Base-by-base conservation (phyloP, 1,284 basidiomycete genomes). In the Mycosarcoma maydis region DNA sequence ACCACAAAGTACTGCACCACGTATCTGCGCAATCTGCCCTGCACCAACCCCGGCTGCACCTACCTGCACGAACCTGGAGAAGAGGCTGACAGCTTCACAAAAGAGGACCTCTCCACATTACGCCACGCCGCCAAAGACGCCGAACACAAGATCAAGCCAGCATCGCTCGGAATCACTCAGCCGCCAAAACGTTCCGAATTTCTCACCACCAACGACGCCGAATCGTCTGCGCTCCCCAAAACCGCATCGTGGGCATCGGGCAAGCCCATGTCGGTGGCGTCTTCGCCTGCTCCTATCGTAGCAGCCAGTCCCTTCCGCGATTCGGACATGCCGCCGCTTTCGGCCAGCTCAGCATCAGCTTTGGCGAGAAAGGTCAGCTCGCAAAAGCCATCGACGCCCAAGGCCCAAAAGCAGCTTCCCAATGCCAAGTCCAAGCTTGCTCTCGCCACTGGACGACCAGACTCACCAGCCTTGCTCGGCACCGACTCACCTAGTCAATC, bases 1-100 rank as follows among this genome's bases (percentile, higher is more conserved):
- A 98, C 94, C 20, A 96, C 95, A 30, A 94, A 98, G 82, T 99
- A 99, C 82, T 99, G 96, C 84, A 94, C 98, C 86, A 86, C 90
- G 10, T 98, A 97, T 82, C 86, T 99, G 70, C 91, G 94, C 44
- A 90, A 92, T 20, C 86, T 88, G 41, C 88, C 87, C 60, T 99
- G 96, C 84, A 87, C 89, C 50, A 92, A 93, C 80, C 89, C 91
- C 73, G 88, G 88, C 60, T 99, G 95, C 83, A 91, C 94, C 87
- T 92, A 92, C 81, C 84, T 96, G 50, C 96, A 99, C 82, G 96
- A 98, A 82, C 95, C 94, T 89, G 95, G 94, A 19, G 96, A 98
- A 75, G 95, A 98, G 82, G 92, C 92, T 56, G 96, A 99, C 83
- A 94, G 91, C 73, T 97, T 81, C 46, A 81, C 80, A 13, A 81